Evolutionary conservation across 2,329 filamentous ascomycete species (phyloP).

Genomic region (Epichloe scottii): DNA sequence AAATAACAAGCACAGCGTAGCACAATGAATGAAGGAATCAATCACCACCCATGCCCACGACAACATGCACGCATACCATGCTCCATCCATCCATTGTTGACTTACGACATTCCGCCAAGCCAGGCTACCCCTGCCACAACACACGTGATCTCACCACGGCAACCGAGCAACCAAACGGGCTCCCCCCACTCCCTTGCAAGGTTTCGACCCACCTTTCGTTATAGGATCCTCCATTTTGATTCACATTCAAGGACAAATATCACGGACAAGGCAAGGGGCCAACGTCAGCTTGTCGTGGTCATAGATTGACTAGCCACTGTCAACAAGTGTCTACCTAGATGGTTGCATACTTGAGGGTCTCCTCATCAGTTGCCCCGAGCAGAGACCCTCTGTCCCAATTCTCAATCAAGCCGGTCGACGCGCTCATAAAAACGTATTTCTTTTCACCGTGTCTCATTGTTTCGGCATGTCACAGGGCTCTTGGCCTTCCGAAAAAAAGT

Average conservation of each 20-base stretch:
- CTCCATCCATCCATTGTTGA: conserved; percentile 14
- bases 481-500: background rate
- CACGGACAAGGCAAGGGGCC: too few relatives aligned
- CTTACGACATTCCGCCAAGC: conserved; percentile 3
- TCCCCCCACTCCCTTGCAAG: background rate
- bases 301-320: too few relatives aligned
- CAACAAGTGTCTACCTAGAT: too few relatives aligned
- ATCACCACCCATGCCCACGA: background rate
- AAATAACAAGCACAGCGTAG: background rate
- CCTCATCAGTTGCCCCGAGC: too few relatives aligned
- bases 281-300: too few relatives aligned
- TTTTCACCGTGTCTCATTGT: background rate
- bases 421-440: background rate
- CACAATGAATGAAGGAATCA: background rate
- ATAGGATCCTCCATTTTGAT: too few relatives aligned
- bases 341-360: too few relatives aligned
- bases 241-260: too few relatives aligned
- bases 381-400: background rate
- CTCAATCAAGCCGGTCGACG: background rate
- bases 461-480: background rate
- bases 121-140: conserved; percentile 3
- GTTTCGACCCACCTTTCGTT: background rate
- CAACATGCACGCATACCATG: background rate
- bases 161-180: conserved; percentile 9
- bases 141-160: conserved; percentile 23